Evolutionary conservation across 1,139 yeast species (phyloP).

Genomic region (Saccharomyces hybrid): DNA sequence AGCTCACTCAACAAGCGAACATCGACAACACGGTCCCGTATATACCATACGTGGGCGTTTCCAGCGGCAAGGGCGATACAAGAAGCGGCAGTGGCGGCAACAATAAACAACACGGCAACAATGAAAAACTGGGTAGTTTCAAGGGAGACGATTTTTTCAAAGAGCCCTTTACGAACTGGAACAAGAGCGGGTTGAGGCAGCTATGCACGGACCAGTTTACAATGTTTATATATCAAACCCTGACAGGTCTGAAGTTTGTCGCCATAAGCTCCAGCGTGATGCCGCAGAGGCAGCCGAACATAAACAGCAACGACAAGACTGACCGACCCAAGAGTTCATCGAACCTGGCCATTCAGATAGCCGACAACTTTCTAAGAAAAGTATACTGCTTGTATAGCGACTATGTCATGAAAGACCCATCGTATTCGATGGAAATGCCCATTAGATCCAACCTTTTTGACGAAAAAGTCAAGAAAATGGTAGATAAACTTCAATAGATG

Average conservation of each 20-base stretch:
- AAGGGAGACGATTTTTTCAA: constrained; percentile 30
- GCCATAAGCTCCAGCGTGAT: constrained; percentile 40
- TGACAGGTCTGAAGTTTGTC: constrained; percentile 64
- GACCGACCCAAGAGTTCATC: constrained; percentile 7
- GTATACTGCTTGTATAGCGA: constrained; percentile 71
- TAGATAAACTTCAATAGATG: constrained; percentile 13
- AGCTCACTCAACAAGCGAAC: constrained; percentile 15
- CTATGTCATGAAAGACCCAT: constrained; percentile 94
- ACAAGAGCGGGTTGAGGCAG: constrained; percentile 29
- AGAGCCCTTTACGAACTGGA: constrained; percentile 28
- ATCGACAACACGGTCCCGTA: constrained; percentile 19
- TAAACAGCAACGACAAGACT: constrained; percentile 7
- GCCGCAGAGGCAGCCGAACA: constrained; percentile 5
- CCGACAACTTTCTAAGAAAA: constrained; percentile 47
- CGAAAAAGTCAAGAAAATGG: constrained; percentile 32
- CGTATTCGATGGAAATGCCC: constrained; percentile 93
- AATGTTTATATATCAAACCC: constrained; percentile 54
- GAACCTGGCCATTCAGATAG: constrained; percentile 36
- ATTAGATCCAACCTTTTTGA: constrained; percentile 77
- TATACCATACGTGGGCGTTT: constrained; percentile 22
- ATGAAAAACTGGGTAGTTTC: constrained; percentile 24
- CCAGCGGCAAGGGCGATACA: constrained; percentile 6
- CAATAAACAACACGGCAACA: not conserved
- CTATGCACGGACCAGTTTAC: constrained; percentile 58
- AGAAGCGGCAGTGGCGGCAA: constrained; percentile 3